Base-by-base conservation (phyloP, 2,329 filamentous ascomycete genomes). In the Stachybotrys chartarum region DNA sequence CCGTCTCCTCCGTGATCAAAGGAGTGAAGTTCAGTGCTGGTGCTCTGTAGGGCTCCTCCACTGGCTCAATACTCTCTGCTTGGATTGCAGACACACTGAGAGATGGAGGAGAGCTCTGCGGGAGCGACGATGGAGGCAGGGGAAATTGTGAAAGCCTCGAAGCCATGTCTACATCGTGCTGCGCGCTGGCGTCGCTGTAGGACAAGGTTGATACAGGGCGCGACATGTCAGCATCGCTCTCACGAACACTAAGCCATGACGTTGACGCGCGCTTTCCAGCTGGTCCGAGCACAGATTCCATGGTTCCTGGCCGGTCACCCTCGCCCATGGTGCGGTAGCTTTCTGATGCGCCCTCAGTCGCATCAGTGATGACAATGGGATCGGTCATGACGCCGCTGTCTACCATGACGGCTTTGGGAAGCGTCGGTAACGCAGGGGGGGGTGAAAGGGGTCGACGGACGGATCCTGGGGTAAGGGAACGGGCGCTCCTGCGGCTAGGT, bases 311-410 rank as follows among this genome's bases (percentile, higher is more conserved):
- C 16, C 76, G 70, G 12, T 67, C 64, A 7, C 61, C 52, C 45
- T 63, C 60, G 7, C 66, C 60, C 14, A 66, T 67, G 18, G 17
- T 42, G 32, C 18, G 17, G 50, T 31, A 42, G 30, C 18, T 44
- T 24, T 59, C 35, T 57, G 42, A 31, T 63, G 58, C 30, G 49
- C 47, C 39, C 10, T 18, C n/a, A 39, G 44, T 6, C 7, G 7
- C 45, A 47, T 47, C 45, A 24, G 35, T 55, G 17, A 78, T 68
- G 45, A 73, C 73, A 56, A 84, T 71, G 1, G 80, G 77, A 7
- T 86, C 83, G 0, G 83, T 86, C 79, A 86, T 84, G 62, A 78
- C 80, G 30, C 78, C 75, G 42, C 75, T 79, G 59, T 86, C 82
- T 10, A 85, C 76, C 82, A 85, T 86, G 35, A 78, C 72, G 8